A percentile compares a stretch with the other conserved stretches of the same genome.
phyloP scores from a whole-genome alignment of 2,329 filamentous ascomycete genomes.

The Hawksworthiomyces lignivorus region DNA sequence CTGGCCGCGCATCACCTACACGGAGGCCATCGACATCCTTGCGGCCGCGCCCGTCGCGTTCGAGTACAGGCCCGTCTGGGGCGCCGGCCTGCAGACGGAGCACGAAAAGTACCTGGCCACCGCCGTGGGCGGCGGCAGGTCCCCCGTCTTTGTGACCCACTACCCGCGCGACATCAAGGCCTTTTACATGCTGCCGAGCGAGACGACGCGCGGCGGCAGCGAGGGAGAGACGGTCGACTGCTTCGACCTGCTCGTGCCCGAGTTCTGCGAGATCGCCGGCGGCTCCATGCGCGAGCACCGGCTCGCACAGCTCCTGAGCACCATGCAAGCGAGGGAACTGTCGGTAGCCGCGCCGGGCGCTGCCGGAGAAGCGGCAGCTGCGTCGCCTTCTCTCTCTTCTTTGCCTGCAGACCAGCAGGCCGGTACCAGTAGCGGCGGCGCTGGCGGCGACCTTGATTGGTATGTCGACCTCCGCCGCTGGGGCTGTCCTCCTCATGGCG shows the following conservation, averaged over 20 bases:
- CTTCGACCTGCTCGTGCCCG: conserved; percentile 83
- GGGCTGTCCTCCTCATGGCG: conserved; percentile 86
- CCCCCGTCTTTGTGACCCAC: conserved; percentile 84
- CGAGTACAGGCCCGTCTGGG: conserved; percentile 59
- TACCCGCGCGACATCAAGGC: conserved; percentile 87
- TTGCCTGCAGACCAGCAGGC: not conserved
- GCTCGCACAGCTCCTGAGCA: conserved; percentile 5
- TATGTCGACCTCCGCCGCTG: conserved; percentile 82
- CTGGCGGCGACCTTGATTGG: conserved; percentile 57
- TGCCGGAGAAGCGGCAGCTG: not conserved
- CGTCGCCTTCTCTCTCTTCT: not conserved
- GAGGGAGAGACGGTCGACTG: conserved; percentile 63
- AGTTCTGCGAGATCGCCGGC: conserved; percentile 78
- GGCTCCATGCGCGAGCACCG: conserved; percentile 83
- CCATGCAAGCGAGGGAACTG: conserved; percentile 11
- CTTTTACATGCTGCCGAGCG: conserved; percentile 59
- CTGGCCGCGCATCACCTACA: conserved; percentile 83
- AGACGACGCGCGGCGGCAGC: not conserved
- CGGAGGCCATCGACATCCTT: conserved; percentile 64
- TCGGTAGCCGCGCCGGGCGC: not conserved
- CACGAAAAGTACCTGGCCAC: conserved; percentile 85
- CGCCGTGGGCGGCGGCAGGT: conserved; percentile 35
- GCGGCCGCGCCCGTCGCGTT: conserved; percentile 53
- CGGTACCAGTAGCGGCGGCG: not conserved
- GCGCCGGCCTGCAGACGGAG: conserved; percentile 72